Conservation (phyloP, 306 rosid species). For the Calophaca sinica region DNA sequence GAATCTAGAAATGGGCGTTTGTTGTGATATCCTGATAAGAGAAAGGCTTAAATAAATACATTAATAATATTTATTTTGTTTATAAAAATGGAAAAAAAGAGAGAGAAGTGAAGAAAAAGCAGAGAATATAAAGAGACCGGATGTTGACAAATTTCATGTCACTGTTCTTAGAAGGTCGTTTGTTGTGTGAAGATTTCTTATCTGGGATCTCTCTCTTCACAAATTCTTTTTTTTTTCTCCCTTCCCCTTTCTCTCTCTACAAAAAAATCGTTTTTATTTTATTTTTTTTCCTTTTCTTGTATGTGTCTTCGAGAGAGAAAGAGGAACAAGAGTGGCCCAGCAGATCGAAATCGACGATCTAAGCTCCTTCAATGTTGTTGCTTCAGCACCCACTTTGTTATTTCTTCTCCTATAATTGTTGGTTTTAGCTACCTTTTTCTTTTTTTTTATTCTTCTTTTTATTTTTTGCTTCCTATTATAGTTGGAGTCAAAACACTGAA, state of each 20-base stretch:
- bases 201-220: constrained; percentile 86
- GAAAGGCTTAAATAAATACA: constrained; percentile 51
- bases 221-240: constrained; percentile 1
- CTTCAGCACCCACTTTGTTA: constrained; percentile 57
- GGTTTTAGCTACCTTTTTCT: constrained; percentile 43
- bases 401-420: constrained; percentile 51
- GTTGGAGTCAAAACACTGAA: constrained; percentile 41
- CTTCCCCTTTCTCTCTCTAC: constrained; percentile 52
- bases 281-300: constrained; percentile 43
- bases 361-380: constrained; percentile 68
- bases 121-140: constrained; percentile 99
- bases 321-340: constrained; percentile 61
- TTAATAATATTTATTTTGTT: not conserved
- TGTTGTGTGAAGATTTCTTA: constrained; percentile 95
- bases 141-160: constrained; percentile 99
- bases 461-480: constrained; percentile 18
- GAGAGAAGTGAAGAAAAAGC: constrained; percentile 82
- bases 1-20: constrained; percentile 80
- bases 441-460: not conserved
- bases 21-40: constrained; percentile 60
- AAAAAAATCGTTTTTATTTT: constrained; percentile 28
- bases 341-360: constrained; percentile 97
- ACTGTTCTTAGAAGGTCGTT: constrained; percentile 99
- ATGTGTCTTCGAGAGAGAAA: constrained; percentile 49
- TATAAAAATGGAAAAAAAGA: constrained; percentile 37